These are phyloP conservation scores for Dothideomycetes sp. DNA, from an alignment of 2,329 filamentous ascomycete genomes.

Conservation along the genomic window DNA sequence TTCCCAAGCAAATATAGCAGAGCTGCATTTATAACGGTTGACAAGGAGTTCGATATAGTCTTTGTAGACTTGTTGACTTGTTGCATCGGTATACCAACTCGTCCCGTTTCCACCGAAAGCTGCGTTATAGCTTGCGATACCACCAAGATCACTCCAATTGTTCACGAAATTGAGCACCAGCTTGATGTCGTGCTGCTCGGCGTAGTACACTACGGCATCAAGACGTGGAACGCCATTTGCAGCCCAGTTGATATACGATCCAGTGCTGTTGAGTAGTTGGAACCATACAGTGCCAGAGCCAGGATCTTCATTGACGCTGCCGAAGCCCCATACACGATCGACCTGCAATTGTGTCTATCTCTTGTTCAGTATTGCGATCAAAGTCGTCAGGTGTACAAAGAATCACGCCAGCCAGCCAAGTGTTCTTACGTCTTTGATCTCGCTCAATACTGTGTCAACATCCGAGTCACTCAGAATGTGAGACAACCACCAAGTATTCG, in stretches of 20 bases:
- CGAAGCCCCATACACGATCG: constrained; percentile 53
- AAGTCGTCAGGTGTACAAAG: too few relatives aligned
- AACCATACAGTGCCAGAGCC: constrained; percentile 34
- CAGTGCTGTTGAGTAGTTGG: constrained; percentile 33
- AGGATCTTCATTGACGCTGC: constrained; percentile 39
- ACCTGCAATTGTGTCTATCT: too few relatives aligned
- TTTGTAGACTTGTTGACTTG: constrained; percentile 43
- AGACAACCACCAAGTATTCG: background rate
- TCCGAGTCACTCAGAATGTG: background rate
- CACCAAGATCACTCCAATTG: constrained; percentile 59
- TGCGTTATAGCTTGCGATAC: constrained; percentile 47
- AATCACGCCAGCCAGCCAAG: background rate
- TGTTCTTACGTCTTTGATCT: too few relatives aligned
- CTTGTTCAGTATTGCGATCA: too few relatives aligned
- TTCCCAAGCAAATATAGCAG: constrained; percentile 57
- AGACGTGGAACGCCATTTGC: constrained; percentile 52
- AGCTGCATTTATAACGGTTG: constrained; percentile 45
- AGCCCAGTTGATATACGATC: constrained; percentile 52
- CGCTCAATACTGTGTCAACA: background rate
- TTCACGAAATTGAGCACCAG: constrained; percentile 58
- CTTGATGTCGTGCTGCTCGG: constrained; percentile 49
- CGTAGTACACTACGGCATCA: constrained; percentile 51
- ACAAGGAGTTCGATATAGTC: constrained; percentile 51
- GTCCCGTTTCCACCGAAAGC: constrained; percentile 41
- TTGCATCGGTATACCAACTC: constrained; percentile 46